A percentile compares a stretch with the other conserved stretches of the same genome.
These are phyloP conservation scores for Fusarium sp. DNA, from an alignment of 2,329 filamentous ascomycete species.

Conservation along the genomic window DNA sequence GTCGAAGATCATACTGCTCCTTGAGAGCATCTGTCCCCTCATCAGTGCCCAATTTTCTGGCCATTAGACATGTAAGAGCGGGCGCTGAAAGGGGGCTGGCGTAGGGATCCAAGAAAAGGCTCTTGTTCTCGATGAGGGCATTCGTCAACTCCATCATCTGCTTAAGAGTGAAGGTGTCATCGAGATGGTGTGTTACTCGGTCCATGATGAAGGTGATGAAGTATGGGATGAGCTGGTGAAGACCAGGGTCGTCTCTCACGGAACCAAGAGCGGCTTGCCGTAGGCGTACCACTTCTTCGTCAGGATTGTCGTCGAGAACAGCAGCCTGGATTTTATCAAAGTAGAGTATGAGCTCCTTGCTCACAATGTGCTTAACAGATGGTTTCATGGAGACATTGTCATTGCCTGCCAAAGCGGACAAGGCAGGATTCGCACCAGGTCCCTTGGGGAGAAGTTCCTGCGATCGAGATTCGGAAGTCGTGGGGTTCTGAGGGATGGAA, in stretches of 20 bases:
- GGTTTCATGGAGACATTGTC: constrained; percentile 89
- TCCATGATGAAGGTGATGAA: constrained; percentile 96
- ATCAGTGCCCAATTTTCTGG: constrained; percentile 76
- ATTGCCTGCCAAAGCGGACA: constrained; percentile 83
- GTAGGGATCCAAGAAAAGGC: constrained; percentile 76
- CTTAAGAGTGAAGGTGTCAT: constrained; percentile 87
- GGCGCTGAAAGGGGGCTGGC: constrained; percentile 79
- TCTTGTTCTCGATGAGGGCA: constrained; percentile 84
- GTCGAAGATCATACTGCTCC: constrained; percentile 83
- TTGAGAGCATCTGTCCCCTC: constrained; percentile 64
- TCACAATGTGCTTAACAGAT: constrained; percentile 93
- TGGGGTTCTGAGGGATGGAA: constrained; percentile 95
- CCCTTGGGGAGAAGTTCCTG: constrained; percentile 92
- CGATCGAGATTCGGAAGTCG: constrained; percentile 82
- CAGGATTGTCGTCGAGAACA: constrained; percentile 86
- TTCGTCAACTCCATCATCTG: constrained; percentile 93
- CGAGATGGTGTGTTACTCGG: constrained; percentile 93
- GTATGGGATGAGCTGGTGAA: constrained; percentile 96
- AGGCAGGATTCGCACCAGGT: constrained; percentile 84
- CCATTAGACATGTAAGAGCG: constrained; percentile 89
- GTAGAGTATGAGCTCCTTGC: constrained; percentile 95
- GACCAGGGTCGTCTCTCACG: constrained; percentile 86
- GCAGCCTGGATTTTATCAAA: constrained; percentile 95
- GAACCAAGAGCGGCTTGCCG: constrained; percentile 87
- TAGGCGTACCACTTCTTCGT: constrained; percentile 77